A percentile compares a stretch with the other conserved stretches of the same genome.
These are phyloP conservation scores for Coemansia guatemalensis DNA, from an alignment of 192 early-diverging fungal species.

Conservation along the genomic window DNA sequence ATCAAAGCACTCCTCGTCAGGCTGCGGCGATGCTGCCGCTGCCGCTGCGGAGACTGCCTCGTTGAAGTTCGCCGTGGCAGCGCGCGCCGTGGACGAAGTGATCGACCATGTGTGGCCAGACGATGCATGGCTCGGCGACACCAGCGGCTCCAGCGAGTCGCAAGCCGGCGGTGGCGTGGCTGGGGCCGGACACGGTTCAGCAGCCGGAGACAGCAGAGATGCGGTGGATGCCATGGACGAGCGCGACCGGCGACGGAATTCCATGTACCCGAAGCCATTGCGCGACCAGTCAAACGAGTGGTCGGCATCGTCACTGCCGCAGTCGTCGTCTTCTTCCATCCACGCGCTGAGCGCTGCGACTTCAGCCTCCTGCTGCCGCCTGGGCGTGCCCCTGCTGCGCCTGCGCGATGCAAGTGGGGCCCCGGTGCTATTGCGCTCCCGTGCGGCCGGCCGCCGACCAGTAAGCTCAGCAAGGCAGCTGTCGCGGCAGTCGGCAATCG, in stretches of 20 bases:
- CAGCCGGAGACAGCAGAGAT: constrained; percentile 19
- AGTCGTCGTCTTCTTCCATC: constrained; percentile 29
- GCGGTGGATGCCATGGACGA: constrained; percentile 14
- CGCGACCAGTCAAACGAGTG: constrained; percentile 47
- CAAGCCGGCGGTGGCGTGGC: background rate
- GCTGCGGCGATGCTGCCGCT: constrained; percentile 1
- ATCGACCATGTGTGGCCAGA: constrained; percentile 7
- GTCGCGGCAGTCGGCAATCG: constrained; percentile 31
- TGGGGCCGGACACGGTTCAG: background rate
- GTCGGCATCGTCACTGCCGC: constrained; percentile 8
- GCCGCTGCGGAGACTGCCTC: constrained; percentile 13
- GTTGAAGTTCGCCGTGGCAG: constrained; percentile 19
- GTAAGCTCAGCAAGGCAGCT: constrained; percentile 29
- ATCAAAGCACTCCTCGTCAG: background rate
- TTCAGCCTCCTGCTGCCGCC: constrained; percentile 9
- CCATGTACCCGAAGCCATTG: constrained; percentile 50
- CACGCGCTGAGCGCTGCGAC: constrained; percentile 18
- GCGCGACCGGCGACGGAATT: constrained; percentile 40
- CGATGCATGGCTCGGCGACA: constrained; percentile 7
- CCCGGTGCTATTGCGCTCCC: background rate
- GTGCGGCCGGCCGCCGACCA: constrained; percentile 14
- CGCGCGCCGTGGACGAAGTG: constrained; percentile 15
- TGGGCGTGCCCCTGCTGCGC: background rate
- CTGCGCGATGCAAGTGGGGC: background rate
- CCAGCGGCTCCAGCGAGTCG: constrained; percentile 3